Percentiles rank a stretch among this genome's conserved stretches.
phyloP scores from a whole-genome alignment of 768 basidiomycete species.

The Rhizopogon vinicolor region DNA sequence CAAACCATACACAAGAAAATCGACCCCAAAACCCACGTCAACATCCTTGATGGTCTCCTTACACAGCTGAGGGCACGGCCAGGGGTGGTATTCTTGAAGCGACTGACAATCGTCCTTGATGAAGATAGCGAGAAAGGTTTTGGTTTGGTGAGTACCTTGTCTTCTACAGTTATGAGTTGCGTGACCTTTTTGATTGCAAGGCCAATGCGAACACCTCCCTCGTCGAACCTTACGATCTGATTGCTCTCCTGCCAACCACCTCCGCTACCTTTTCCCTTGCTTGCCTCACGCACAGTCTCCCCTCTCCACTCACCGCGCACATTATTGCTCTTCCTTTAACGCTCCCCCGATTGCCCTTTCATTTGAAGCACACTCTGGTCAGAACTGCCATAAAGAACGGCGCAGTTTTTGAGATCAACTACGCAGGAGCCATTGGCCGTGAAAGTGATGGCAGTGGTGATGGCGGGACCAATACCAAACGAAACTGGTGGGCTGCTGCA shows the following conservation, averaged over 20 bases:
- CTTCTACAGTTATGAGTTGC: not conserved
- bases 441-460: slow-evolving; percentile 53
- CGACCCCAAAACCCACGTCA: slow-evolving; percentile 67
- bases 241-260: slow-evolving; percentile 73
- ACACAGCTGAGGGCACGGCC: slow-evolving; percentile 52
- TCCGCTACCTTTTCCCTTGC: slow-evolving; percentile 69
- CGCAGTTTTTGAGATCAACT: slow-evolving; percentile 77
- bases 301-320: slow-evolving; percentile 74
- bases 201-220: slow-evolving; percentile 63
- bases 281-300: slow-evolving; percentile 74
- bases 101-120: slow-evolving; percentile 76
- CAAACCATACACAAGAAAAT: slow-evolving; percentile 68
- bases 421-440: slow-evolving; percentile 68
- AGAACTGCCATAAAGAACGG: slow-evolving; percentile 80
- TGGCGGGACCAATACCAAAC: slow-evolving; percentile 50
- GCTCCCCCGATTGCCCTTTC: slow-evolving; percentile 71
- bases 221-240: slow-evolving; percentile 67
- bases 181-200: slow-evolving; percentile 31
- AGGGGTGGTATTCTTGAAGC: slow-evolving; percentile 64
- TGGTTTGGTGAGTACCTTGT: slow-evolving; percentile 53
- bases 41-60: slow-evolving; percentile 57
- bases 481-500: slow-evolving; percentile 83
- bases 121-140: slow-evolving; percentile 86
- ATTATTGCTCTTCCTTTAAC: slow-evolving; percentile 79
- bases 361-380: slow-evolving; percentile 79